Evolutionary conservation across 2,329 filamentous ascomycete genomes (phyloP).

Genomic region (Chaetothyriales sp.): DNA sequence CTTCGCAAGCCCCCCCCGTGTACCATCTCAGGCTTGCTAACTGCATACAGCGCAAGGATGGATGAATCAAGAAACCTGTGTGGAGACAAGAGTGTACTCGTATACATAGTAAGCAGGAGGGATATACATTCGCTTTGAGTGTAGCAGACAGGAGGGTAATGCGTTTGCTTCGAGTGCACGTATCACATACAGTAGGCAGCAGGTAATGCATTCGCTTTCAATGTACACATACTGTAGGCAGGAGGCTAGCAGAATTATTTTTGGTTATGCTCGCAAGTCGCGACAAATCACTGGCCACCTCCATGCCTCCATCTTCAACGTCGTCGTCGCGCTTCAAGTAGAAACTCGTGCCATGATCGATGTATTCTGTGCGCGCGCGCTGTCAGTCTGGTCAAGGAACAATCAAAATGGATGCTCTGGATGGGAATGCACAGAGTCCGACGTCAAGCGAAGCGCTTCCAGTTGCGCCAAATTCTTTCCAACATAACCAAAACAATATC

Average conservation of each 20-base stretch:
- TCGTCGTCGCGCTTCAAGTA: too few relatives aligned
- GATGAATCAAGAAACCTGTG: background rate
- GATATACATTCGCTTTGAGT: too few relatives aligned
- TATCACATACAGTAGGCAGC: too few relatives aligned
- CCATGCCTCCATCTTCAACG: background rate
- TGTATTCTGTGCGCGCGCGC: too few relatives aligned
- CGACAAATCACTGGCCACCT: background rate
- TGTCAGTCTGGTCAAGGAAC: background rate
- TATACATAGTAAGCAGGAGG: too few relatives aligned
- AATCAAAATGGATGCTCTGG: background rate
- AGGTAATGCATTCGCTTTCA: background rate
- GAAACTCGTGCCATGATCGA: too few relatives aligned
- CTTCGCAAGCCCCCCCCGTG: background rate
- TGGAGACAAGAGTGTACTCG: background rate
- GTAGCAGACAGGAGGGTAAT: too few relatives aligned
- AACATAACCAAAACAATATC: background rate
- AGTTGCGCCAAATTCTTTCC: background rate
- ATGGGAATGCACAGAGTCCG: background rate
- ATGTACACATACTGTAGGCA: background rate
- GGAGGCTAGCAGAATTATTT: background rate
- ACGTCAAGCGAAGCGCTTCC: background rate
- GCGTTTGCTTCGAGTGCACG: too few relatives aligned
- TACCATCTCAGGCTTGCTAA: background rate
- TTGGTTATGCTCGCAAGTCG: background rate
- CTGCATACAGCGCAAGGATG: background rate